A percentile compares a stretch with the other conserved stretches of the same genome.
Evolutionary conservation across 2,329 filamentous ascomycete species (phyloP).

Genomic region (Coleophoma crateriformis): DNA sequence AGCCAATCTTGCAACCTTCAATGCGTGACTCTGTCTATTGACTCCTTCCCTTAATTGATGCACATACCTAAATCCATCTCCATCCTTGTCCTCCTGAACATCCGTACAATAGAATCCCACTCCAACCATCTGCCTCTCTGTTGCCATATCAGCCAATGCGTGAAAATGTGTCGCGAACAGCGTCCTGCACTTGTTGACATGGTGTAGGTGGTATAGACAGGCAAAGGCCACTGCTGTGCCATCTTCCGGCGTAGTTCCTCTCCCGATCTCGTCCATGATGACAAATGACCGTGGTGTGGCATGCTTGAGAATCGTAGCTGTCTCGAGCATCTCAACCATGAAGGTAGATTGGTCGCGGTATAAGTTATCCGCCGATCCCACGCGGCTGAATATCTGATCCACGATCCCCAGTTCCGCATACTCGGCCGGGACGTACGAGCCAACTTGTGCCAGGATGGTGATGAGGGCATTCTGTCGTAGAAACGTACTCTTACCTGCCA

Average conservation of each 20-base stretch:
- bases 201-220: conserved; percentile 76
- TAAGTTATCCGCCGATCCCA: conserved; percentile 92
- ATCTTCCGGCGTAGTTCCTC: conserved; percentile 90
- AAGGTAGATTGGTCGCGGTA: conserved; percentile 94
- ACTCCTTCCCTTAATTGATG: conserved; percentile 77
- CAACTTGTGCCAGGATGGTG: conserved; percentile 86
- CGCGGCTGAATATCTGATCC: conserved; percentile 92
- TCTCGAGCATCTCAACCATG: conserved; percentile 99
- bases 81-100: conserved; percentile 60
- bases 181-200: conserved; percentile 70
- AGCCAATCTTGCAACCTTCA: conserved; percentile 89
- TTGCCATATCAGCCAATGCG: conserved; percentile 70
- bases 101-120: conserved; percentile 73
- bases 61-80: conserved; percentile 75
- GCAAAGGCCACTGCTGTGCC: conserved; percentile 87
- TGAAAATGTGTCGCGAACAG: conserved; percentile 98
- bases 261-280: conserved; percentile 97
- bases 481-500: conserved; percentile 97
- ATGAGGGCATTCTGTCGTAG: conserved; percentile 93
- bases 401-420: conserved; percentile 84
- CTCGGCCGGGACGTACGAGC: conserved; percentile 85
- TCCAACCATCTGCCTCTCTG: conserved; percentile 38
- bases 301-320: conserved; percentile 79
- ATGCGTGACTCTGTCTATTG: conserved; percentile 81
- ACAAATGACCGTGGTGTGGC: conserved; percentile 84